Evolutionary conservation across 177 flowering plant genomes (phyloP).

Genomic region (Vitis hybrid): DNA sequence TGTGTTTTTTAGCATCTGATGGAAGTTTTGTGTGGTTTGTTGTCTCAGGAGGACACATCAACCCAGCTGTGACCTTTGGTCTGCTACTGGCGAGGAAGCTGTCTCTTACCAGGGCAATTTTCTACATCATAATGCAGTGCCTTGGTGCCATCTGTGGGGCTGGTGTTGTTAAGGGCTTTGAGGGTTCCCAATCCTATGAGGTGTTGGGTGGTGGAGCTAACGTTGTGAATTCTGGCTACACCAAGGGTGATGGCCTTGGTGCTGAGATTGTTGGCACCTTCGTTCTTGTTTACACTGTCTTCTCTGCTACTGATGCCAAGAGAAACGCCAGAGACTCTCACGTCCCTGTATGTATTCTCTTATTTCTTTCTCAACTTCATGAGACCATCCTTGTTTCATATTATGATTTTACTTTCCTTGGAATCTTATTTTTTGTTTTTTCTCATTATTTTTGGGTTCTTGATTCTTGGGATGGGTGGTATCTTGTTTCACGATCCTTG

Average conservation of each 20-base stretch:
- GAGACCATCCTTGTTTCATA: too few species aligned
- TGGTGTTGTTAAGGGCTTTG: conserved; percentile 87
- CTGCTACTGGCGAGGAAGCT: conserved; percentile 78
- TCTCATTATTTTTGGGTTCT: too few species aligned
- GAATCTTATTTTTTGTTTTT: too few species aligned
- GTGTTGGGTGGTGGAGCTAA: conserved; percentile 66
- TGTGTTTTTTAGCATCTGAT: background rate
- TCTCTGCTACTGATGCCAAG: conserved; percentile 95
- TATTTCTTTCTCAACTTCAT: background rate
- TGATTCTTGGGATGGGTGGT: too few species aligned
- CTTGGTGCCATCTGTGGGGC: conserved; percentile 82
- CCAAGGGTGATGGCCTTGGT: conserved; percentile 84
- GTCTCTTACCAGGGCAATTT: conserved; percentile 73
- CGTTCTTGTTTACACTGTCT: conserved; percentile 79
- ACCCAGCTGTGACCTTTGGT: conserved; percentile 84
- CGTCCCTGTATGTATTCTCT: conserved; percentile 59
- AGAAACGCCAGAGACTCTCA: conserved; percentile 93
- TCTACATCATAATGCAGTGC: conserved; percentile 77
- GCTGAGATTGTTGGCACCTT: conserved; percentile 81
- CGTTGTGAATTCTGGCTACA: conserved; percentile 63
- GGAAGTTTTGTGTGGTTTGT: background rate
- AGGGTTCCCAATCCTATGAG: conserved; percentile 29
- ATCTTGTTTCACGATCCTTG: too few species aligned
- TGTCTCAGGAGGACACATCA: conserved; percentile 76
- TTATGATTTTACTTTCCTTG: background rate